Evolutionary conservation across 2,329 filamentous ascomycete species (phyloP).

Genomic region (Ambrosiella cleistominuta): DNA sequence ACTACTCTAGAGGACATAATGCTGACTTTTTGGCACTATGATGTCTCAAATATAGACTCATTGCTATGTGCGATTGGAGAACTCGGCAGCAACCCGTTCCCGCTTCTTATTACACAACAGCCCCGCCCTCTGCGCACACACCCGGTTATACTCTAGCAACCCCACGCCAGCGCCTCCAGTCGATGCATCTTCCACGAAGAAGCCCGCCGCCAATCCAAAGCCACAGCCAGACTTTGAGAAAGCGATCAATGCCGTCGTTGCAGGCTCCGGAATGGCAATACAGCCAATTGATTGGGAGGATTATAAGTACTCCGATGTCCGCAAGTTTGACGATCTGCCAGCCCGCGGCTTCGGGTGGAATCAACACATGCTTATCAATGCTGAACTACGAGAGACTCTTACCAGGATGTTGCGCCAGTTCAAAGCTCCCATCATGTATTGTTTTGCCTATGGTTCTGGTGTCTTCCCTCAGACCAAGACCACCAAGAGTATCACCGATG

Average conservation of each 20-base stretch:
- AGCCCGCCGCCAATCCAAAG: neutral
- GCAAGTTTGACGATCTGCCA: constrained; percentile 28
- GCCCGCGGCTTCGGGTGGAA: constrained; percentile 66
- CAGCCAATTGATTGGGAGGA: constrained; percentile 25
- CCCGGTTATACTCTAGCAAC: constrained; percentile 1
- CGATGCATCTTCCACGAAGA: neutral
- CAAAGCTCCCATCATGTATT: constrained; percentile 81
- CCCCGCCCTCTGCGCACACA: neutral
- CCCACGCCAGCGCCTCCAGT: neutral
- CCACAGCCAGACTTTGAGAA: constrained; percentile 1
- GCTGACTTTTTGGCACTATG: neutral
- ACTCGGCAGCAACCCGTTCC: neutral
- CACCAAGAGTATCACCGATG: constrained; percentile 35
- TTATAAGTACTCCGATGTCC: constrained; percentile 24
- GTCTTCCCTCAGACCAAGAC: constrained; percentile 67
- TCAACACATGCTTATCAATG: constrained; percentile 89
- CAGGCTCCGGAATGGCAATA: neutral
- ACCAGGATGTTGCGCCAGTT: constrained; percentile 83
- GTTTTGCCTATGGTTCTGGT: constrained; percentile 91
- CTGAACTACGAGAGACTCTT: constrained; percentile 83
- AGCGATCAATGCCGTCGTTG: constrained; percentile 5
- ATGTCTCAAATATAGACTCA: neutral
- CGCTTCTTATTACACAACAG: neutral
- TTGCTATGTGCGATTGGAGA: constrained; percentile 6
- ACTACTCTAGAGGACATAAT: neutral